These are phyloP conservation scores for Dissophora globulifera DNA, from an alignment of 192 early-diverging fungal species.

Conservation along the genomic window DNA sequence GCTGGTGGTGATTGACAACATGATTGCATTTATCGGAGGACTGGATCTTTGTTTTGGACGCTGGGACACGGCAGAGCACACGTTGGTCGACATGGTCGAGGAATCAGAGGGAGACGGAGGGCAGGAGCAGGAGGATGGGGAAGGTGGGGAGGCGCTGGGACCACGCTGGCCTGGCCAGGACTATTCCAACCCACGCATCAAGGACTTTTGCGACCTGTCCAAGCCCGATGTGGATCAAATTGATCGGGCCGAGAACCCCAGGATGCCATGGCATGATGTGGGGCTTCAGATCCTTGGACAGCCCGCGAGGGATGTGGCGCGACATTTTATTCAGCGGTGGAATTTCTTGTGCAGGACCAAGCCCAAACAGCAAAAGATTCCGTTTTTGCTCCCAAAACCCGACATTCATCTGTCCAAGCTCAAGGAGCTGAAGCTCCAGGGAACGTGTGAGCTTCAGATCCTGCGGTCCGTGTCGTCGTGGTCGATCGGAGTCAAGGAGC, in stretches of 20 bases:
- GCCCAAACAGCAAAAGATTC: conserved; percentile 64
- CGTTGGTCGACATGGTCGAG: conserved; percentile 70
- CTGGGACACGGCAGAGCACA: conserved; percentile 81
- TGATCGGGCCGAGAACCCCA: conserved; percentile 60
- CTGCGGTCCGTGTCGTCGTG: conserved; percentile 74
- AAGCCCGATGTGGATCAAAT: conserved; percentile 61
- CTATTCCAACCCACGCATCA: conserved; percentile 84
- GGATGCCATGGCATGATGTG: conserved; percentile 93
- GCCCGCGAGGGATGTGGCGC: conserved; percentile 78
- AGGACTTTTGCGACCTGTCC: conserved; percentile 73
- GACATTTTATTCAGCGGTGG: conserved; percentile 90
- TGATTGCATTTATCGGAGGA: conserved; percentile 84
- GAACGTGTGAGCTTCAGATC: conserved; percentile 70
- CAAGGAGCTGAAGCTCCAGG: conserved; percentile 63
- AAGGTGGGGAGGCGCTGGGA: conserved; percentile 54
- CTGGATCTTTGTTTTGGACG: conserved; percentile 88
- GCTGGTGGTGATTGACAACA: conserved; percentile 79
- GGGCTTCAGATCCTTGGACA: conserved; percentile 79
- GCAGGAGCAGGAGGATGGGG: no score
- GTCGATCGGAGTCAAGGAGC: conserved; percentile 71
- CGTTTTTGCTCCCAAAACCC: conserved; percentile 76
- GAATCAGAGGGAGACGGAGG: no score
- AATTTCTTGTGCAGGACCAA: conserved; percentile 78
- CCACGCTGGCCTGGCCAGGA: conserved; percentile 73
- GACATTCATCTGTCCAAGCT: conserved; percentile 61